Percentiles rank a stretch among this genome's conserved stretches.
Evolutionary conservation across 805 yeast genomes (phyloP).

Genomic region (Clavispora phyllophila): DNA sequence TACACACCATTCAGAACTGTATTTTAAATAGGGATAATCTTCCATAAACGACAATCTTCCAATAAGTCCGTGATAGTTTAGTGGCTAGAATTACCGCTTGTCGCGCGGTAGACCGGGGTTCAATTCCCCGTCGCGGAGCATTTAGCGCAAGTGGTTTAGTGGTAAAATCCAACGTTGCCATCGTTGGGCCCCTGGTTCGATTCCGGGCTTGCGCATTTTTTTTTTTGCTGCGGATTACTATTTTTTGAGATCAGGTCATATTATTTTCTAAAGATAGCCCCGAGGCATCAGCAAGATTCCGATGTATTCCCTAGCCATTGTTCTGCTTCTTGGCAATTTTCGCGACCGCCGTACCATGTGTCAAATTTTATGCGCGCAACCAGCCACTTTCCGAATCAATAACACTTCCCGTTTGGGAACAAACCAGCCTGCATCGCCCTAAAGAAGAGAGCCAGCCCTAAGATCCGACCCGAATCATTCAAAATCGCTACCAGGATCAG

Average conservation of each 20-base stretch:
- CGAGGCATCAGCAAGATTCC: neutral
- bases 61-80: slow-evolving; percentile 13
- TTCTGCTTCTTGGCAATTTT: neutral
- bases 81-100: slow-evolving; percentile 17
- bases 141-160: slow-evolving; percentile 18
- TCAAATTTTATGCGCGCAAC: neutral
- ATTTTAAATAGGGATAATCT: too few species aligned
- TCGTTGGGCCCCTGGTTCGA: slow-evolving; percentile 12
- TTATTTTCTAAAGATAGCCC: too few species aligned
- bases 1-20: too few species aligned
- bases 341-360: neutral
- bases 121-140: slow-evolving; percentile 17
- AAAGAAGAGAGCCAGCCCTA: neutral
- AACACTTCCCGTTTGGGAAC: neutral
- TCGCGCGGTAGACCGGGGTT: slow-evolving; percentile 17
- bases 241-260: too few species aligned
- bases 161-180: slow-evolving; percentile 14
- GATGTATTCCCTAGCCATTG: too few species aligned
- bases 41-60: too few species aligned
- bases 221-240: neutral
- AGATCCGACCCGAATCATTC: too few species aligned
- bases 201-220: slow-evolving; percentile 11
- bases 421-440: neutral
- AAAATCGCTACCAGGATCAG: neutral
- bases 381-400: neutral